Evolutionary conservation across 2,329 filamentous ascomycete genomes (phyloP).

Genomic region (Grosmannia serpens): DNA sequence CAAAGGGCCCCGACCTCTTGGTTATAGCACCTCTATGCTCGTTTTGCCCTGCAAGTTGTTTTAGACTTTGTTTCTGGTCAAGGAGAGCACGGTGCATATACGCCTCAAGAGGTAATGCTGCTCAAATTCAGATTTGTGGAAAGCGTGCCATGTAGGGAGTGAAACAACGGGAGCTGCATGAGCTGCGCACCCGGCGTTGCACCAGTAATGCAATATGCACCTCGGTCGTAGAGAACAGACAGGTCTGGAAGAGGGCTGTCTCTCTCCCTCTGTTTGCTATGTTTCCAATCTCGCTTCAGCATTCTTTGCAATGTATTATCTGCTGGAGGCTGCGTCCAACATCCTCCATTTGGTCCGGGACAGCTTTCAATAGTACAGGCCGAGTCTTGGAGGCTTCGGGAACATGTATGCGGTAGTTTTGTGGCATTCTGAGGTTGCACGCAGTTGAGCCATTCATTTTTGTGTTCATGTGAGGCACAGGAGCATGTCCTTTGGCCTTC

Average conservation of each 20-base stretch:
- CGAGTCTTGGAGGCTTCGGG: neutral
- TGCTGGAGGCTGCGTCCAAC: neutral
- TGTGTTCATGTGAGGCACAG: neutral
- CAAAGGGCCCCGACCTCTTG: neutral
- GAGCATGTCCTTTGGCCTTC: neutral
- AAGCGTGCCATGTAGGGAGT: neutral
- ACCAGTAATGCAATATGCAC: neutral
- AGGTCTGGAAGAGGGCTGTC: neutral
- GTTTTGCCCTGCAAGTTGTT: neutral
- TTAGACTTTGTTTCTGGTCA: neutral
- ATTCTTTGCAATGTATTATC: neutral
- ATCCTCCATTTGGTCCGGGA: neutral
- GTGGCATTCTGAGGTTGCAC: neutral
- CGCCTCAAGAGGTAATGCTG: neutral
- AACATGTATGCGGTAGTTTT: neutral
- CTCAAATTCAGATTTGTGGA: neutral
- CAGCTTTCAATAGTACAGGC: neutral
- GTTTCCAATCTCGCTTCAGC: neutral
- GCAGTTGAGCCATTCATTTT: neutral
- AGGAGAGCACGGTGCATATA: neutral
- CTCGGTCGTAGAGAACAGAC: neutral
- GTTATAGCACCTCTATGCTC: neutral
- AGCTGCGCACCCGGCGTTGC: neutral
- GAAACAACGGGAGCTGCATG: neutral
- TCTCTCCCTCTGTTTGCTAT: neutral